Percentiles rank a stretch among this genome's conserved stretches.
Evolutionary conservation across 768 basidiomycete genomes (phyloP).

Genomic region (Tulasnella sp.): DNA sequence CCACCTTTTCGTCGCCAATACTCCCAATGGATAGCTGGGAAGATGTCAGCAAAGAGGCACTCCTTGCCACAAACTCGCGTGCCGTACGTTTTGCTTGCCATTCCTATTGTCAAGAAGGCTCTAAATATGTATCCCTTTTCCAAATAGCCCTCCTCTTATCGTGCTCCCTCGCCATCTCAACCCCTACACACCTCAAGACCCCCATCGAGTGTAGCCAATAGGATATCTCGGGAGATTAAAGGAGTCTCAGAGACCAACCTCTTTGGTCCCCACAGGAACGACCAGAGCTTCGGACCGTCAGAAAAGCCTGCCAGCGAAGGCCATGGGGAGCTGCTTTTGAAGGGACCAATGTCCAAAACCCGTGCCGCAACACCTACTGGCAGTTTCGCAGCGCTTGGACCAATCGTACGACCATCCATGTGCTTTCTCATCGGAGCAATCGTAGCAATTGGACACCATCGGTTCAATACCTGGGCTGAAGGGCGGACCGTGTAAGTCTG

Average conservation of each 20-base stretch:
- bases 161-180: background rate
- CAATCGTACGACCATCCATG: background rate
- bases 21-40: background rate
- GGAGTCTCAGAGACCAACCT: background rate
- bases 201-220: background rate
- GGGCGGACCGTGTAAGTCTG: background rate
- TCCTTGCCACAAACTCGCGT: background rate
- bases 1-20: background rate
- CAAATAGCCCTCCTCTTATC: background rate
- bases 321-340: background rate
- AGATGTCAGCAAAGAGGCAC: background rate
- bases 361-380: background rate
- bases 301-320: background rate
- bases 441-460: background rate
- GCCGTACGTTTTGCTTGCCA: background rate
- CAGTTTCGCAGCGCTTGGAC: background rate
- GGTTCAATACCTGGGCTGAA: background rate
- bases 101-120: background rate
- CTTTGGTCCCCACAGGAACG: background rate
- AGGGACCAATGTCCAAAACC: background rate
- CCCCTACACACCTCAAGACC: background rate
- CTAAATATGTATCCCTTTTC: background rate
- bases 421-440: background rate
- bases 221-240: background rate
- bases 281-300: background rate